Evolutionary conservation across 1,284 basidiomycete species (phyloP).

Genomic region (Pseudozyma tsukubaensis): DNA sequence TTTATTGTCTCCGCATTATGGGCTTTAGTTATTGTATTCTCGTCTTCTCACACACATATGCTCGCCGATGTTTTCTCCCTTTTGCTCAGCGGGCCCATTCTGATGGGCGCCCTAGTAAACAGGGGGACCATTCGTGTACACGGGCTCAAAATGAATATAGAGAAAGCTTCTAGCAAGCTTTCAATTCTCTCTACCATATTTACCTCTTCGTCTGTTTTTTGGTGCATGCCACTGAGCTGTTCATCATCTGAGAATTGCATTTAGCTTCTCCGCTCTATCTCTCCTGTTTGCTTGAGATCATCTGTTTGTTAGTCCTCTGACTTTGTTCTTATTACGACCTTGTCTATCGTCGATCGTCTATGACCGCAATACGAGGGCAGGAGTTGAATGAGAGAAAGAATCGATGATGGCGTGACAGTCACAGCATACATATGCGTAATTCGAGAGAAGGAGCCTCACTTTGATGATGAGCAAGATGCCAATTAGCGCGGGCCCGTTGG

Average conservation of each 20-base stretch:
- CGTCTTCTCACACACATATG: slow-evolving; percentile 18
- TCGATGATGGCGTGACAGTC: too few relatives aligned
- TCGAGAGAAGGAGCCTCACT: neutral
- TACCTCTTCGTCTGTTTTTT: neutral
- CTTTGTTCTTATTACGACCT: neutral
- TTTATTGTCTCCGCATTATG: slow-evolving; percentile 32
- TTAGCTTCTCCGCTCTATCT: slow-evolving; percentile 9
- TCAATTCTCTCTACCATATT: slow-evolving; percentile 7
- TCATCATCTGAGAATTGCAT: slow-evolving; percentile 29
- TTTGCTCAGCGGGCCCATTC: slow-evolving; percentile 18
- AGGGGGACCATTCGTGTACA: slow-evolving; percentile 53
- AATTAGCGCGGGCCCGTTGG: neutral
- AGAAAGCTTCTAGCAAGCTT: slow-evolving; percentile 19
- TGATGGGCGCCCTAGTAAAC: slow-evolving; percentile 9
- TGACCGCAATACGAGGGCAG: neutral
- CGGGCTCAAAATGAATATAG: slow-evolving; percentile 20
- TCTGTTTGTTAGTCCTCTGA: neutral
- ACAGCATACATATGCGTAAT: neutral
- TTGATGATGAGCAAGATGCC: neutral
- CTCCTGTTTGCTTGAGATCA: too few relatives aligned
- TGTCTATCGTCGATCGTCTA: neutral
- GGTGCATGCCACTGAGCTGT: slow-evolving; percentile 12
- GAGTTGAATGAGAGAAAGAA: neutral
- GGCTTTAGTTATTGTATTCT: slow-evolving; percentile 33
- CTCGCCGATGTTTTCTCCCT: slow-evolving; percentile 51